Evolutionary conservation across 306 rosid genomes (phyloP).

Genomic region (Quercus parvula): DNA sequence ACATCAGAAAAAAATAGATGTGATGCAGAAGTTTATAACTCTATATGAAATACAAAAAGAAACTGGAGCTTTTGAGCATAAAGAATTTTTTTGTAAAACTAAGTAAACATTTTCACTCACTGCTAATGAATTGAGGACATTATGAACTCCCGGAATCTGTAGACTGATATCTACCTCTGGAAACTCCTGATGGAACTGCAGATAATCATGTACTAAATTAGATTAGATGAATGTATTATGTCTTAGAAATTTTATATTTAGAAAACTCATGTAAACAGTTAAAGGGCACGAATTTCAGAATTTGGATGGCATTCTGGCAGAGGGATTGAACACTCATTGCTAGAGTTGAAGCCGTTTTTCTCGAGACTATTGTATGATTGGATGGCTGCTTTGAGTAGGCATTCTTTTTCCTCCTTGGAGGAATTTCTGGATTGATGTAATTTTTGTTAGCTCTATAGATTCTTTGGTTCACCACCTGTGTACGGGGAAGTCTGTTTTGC

Average conservation of each 20-base stretch:
- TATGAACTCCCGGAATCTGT: constrained; percentile 32
- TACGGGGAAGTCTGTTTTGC: no score
- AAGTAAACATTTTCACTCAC: constrained; percentile 6
- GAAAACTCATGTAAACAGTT: not conserved
- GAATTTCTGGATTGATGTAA: no score
- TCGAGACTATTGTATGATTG: no score
- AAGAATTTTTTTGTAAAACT: not conserved
- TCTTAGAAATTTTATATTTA: not conserved
- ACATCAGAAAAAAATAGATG: not conserved
- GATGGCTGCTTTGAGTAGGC: no score
- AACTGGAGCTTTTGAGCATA: not conserved
- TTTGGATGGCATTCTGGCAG: not conserved
- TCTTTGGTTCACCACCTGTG: no score
- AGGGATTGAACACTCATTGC: no score
- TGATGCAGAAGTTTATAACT: not conserved
- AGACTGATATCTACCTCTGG: constrained; percentile 26
- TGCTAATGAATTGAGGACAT: constrained; percentile 34
- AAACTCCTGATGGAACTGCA: constrained; percentile 22
- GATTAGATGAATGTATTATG: not conserved
- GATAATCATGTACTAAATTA: not conserved
- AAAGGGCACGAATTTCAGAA: not conserved
- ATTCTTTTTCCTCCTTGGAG: no score
- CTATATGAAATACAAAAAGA: not conserved
- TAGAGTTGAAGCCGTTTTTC: no score
- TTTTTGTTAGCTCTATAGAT: no score